Percentiles rank a stretch among this genome's conserved stretches.
phyloP scores from a whole-genome alignment of 2,329 filamentous ascomycete genomes.

The Fusarium bulbicola region DNA sequence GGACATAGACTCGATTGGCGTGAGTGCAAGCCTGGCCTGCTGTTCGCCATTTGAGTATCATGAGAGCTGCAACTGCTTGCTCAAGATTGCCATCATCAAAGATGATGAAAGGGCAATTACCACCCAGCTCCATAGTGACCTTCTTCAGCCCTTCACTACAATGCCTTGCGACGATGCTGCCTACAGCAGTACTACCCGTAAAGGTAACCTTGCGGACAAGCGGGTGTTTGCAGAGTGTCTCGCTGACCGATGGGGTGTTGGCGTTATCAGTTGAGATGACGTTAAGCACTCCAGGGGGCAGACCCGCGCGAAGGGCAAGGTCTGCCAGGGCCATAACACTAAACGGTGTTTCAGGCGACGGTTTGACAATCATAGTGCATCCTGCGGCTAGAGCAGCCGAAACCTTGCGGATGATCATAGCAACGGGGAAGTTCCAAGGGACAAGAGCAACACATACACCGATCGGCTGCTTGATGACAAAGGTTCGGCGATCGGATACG shows the following conservation, averaged over 20 bases:
- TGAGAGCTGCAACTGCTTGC: neutral
- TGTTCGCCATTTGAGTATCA: slow-evolving; percentile 67
- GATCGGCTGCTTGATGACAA: slow-evolving; percentile 70
- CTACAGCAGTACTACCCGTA: slow-evolving; percentile 76
- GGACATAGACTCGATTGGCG: slow-evolving; percentile 66
- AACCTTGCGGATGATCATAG: slow-evolving; percentile 59
- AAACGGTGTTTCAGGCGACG: slow-evolving; percentile 77
- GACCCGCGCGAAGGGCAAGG: slow-evolving; percentile 74
- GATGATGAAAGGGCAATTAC: slow-evolving; percentile 73
- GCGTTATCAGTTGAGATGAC: slow-evolving; percentile 48
- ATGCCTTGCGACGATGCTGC: slow-evolving; percentile 68
- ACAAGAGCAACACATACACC: slow-evolving; percentile 49
- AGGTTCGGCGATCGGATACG: slow-evolving; percentile 59
- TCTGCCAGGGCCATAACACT: slow-evolving; percentile 74
- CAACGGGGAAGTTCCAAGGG: slow-evolving; percentile 68
- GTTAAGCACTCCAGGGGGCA: slow-evolving; percentile 75
- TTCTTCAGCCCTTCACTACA: slow-evolving; percentile 73
- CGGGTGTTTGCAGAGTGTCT: slow-evolving; percentile 56
- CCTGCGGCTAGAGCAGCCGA: slow-evolving; percentile 72
- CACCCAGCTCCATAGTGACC: slow-evolving; percentile 73
- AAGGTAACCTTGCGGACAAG: slow-evolving; percentile 74
- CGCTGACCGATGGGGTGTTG: slow-evolving; percentile 55
- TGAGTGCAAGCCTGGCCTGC: slow-evolving; percentile 78
- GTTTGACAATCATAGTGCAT: slow-evolving; percentile 79
- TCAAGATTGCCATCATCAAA: slow-evolving; percentile 69